These are phyloP conservation scores for Mucor plumbeus DNA, from an alignment of 371 early-diverging fungal species.

Conservation along the genomic window DNA sequence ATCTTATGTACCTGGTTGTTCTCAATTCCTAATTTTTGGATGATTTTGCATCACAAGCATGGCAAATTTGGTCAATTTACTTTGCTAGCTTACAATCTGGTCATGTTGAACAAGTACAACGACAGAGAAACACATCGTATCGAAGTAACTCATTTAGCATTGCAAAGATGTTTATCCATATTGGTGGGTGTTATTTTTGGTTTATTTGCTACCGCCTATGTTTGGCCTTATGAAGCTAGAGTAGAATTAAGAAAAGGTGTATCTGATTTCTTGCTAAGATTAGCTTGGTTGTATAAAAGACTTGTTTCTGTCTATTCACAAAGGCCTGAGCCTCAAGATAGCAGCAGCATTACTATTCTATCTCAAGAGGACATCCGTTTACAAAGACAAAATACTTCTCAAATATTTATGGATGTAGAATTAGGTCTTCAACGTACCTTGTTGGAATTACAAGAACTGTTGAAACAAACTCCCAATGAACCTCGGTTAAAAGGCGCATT, in stretches of 20 bases:
- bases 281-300: conserved; percentile 72
- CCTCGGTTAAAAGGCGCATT: conserved; percentile 87
- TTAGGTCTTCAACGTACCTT: conserved; percentile 70
- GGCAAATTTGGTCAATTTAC: conserved; percentile 79
- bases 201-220: conserved; percentile 59
- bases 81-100: conserved; percentile 77
- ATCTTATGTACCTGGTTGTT: conserved; percentile 66
- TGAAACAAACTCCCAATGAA: conserved; percentile 78
- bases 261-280: conserved; percentile 65
- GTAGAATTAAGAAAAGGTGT: conserved; percentile 76
- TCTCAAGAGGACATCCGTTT: conserved; percentile 48
- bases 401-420: conserved; percentile 72
- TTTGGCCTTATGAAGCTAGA: conserved; percentile 87
- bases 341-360: conserved; percentile 31
- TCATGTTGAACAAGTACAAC: conserved; percentile 75
- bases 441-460: conserved; percentile 62
- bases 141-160: conserved; percentile 64
- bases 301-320: conserved; percentile 65
- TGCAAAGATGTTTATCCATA: conserved; percentile 72
- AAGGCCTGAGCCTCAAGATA: neutral
- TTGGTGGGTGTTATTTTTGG: conserved; percentile 73
- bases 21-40: conserved; percentile 70
- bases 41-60: conserved; percentile 67
- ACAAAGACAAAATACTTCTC: conserved; percentile 36
- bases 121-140: conserved; percentile 66